Evolutionary conservation across 2,329 filamentous ascomycete genomes (phyloP), one percentile per base, ranked within the genome.

Genomic region (Aspergillus fructus): DNA sequence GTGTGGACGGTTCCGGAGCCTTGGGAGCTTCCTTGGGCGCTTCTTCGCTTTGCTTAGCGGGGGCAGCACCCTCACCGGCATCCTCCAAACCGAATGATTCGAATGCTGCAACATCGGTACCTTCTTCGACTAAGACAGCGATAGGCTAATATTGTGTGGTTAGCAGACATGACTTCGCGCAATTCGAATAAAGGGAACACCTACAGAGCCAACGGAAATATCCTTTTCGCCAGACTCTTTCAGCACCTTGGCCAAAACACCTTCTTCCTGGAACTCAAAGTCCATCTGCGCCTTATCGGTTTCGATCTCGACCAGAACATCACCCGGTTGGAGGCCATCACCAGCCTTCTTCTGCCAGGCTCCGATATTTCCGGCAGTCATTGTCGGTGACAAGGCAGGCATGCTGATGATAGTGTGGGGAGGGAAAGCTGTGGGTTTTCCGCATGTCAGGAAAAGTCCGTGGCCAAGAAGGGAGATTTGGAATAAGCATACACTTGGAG

Each of bases 271-370:
- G 80, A 96, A 97, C 79, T 99, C 94, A 76, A 99, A 97, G 82
- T 99, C 94, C 94, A 99, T 99, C 82, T 97, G 94, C 64, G 94
- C 94, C 85, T 99, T 99, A 80, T 99, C 94, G 69, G 94, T 99
- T 85, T 99, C 94, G 71, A 97, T 96, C 83, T 96, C 93, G 67
- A 96, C 93, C 67, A 99, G 81, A 47, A 99, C 94, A 75, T 99
- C 94, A 75, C 94, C 94, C 52, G 96, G 93, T 58, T 85, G 81
- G 76, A 99, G 88, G 62, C 82, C 73, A 77, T 99, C 94, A 73
- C 94, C 94, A 66, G 87, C 83, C 82, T 97, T 96, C 86, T 97
- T 99, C 82, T 97, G 91, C 94, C 94, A 99, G 64, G 87, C 82
- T 70, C 94, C 96, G 77, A 99, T 96, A 82, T 96, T 96, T 75